These are phyloP conservation scores for Thielaviopsis musarum DNA, from an alignment of 2,329 filamentous ascomycete genomes.

Conservation along the genomic window DNA sequence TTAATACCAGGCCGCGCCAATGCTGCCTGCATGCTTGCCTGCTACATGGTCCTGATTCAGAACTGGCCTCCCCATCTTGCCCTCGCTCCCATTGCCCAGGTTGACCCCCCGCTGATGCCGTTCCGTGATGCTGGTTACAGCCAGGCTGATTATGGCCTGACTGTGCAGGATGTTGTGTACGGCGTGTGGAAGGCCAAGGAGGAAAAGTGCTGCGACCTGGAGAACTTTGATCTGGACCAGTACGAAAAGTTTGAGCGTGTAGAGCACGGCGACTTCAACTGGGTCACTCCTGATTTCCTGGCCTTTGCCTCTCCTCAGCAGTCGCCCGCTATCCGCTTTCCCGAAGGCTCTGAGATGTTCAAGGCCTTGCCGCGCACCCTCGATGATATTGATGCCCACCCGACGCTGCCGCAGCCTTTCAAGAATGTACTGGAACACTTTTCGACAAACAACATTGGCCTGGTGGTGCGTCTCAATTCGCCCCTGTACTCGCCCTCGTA, in stretches of 20 bases:
- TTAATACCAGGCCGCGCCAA: conserved; percentile 62
- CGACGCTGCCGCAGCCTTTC: conserved; percentile 67
- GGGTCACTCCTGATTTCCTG: conserved; percentile 87
- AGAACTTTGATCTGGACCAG: conserved; percentile 91
- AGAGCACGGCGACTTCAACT: conserved; percentile 99
- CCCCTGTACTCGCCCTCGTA: conserved; percentile 93
- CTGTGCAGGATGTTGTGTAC: conserved; percentile 93
- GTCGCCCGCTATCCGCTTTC: conserved; percentile 54
- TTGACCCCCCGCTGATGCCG: conserved; percentile 94
- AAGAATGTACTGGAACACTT: conserved; percentile 94
- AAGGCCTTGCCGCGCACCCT: conserved; percentile 57
- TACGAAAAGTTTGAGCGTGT: conserved; percentile 93
- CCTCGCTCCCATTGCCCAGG: conserved; percentile 85
- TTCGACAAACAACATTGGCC: conserved; percentile 67
- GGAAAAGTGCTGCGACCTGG: conserved; percentile 74
- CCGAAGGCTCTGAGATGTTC: conserved; percentile 56
- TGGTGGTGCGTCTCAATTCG: conserved; percentile 91
- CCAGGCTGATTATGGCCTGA: conserved; percentile 90
- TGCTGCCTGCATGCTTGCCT: conserved; percentile 83
- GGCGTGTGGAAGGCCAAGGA: conserved; percentile 99
- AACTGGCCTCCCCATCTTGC: conserved; percentile 94
- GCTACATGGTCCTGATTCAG: conserved; percentile 98
- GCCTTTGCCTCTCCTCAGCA: conserved; percentile 93
- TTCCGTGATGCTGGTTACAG: conserved; percentile 98
- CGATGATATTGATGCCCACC: conserved; percentile 52